A percentile compares a stretch with the other conserved stretches of the same genome.
Evolutionary conservation across 352 stramenopile genomes (phyloP).

Genomic region (Globisporangium megalacanthum): DNA sequence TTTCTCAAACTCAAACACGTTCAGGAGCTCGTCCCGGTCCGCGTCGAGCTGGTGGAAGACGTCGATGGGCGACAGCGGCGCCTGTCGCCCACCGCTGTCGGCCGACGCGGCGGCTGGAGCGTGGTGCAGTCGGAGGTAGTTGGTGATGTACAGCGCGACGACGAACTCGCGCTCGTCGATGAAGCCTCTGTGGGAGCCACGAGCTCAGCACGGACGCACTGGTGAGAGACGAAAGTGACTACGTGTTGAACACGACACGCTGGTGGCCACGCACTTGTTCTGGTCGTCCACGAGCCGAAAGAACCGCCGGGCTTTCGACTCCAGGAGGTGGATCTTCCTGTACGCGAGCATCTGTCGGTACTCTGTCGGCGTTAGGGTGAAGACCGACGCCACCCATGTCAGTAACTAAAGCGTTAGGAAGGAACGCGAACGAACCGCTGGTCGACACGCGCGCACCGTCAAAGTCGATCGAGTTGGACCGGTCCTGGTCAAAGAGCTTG

Average conservation of each 20-base stretch:
- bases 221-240: neutral
- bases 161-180: constrained; percentile 77
- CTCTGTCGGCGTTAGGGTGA: constrained; percentile 21
- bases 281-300: constrained; percentile 70
- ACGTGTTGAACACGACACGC: too few relatives aligned
- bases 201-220: neutral
- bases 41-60: constrained; percentile 57
- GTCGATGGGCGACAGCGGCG: constrained; percentile 39
- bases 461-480: constrained; percentile 75
- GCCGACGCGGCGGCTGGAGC: constrained; percentile 11
- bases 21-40: constrained; percentile 54
- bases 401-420: too few relatives aligned
- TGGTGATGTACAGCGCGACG: constrained; percentile 67
- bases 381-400: neutral
- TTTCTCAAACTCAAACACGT: constrained; percentile 64
- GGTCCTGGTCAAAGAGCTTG: constrained; percentile 65
- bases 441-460: constrained; percentile 23
- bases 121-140: constrained; percentile 38
- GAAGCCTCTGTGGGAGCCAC: constrained; percentile 27
- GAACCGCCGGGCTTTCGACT: constrained; percentile 61
- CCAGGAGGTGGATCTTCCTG: constrained; percentile 53
- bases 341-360: constrained; percentile 79
- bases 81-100: neutral
- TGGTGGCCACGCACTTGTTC: constrained; percentile 41
- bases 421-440: neutral